Base-by-base conservation (phyloP, 2,329 filamentous ascomycete genomes). In the Pyrenophora teres region DNA sequence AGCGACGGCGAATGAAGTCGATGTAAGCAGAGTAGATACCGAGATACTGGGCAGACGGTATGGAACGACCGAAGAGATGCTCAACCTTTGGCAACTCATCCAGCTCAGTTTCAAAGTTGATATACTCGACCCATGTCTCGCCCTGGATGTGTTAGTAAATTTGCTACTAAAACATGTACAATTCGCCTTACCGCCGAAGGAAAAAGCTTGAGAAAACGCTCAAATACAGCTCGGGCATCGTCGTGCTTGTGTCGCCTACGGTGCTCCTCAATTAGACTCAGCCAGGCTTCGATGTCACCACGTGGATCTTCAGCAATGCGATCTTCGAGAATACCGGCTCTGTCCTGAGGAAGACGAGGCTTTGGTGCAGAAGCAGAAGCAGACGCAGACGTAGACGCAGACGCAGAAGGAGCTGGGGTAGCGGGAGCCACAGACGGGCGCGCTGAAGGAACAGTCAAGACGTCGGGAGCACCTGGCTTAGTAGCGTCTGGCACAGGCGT, bases 1-100 rank as follows among this genome's bases (percentile, higher is more conserved):
- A 94, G 59, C 90, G 85, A 40, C 94, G 88, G 46, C 94, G 90
- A 57, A 97, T 90, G 72, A 97, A 97, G 74, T 97, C 92, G 56
- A 99, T 85, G 72, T 99, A 99, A 27, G 92, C 84, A 6, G 89
- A 91, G 91, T 92, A 99, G 16, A 99, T 83, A 56, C 89, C 84
- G 33, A 97, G 88, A 70, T 93, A 90, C 9, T 90, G 87, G 16
- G 94, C 87, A 7, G 83, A 83, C 62, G 91, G 81, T 33, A 99
- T 83, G 27, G 89, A 92, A 62, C 86, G 84, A 58, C 85, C 86
- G 72, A 99, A 96, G 18, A 99, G 87, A 45, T 86, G 81, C 73
- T 97, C 93, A 13, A 95, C 87, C 40, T 85, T 85, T 50, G 82
- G 81, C 54, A 94, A 88, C 59, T 96, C 90, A 64, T 96, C 91